Evolutionary conservation across 1,284 basidiomycete genomes (phyloP).

Genomic region (Phylloporus gajari): DNA sequence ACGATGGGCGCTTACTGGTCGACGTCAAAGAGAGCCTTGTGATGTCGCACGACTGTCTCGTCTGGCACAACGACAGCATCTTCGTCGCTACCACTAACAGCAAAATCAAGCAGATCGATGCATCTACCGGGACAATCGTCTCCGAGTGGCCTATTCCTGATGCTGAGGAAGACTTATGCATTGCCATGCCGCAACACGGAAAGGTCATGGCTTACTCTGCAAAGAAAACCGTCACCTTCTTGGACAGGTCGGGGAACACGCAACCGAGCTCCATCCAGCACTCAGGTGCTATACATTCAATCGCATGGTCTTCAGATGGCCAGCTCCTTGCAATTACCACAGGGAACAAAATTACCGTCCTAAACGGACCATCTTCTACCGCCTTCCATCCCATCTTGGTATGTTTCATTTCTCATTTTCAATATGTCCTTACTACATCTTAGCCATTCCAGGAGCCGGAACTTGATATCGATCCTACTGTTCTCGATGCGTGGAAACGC

Average conservation of each 20-base stretch:
- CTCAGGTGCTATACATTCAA: background rate
- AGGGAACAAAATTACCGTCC: background rate
- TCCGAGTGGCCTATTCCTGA: slow-evolving; percentile 4
- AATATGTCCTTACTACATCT: no score
- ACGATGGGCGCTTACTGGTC: background rate
- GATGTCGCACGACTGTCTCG: background rate
- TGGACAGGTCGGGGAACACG: background rate
- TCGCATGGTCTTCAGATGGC: background rate
- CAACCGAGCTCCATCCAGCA: background rate
- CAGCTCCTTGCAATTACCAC: background rate
- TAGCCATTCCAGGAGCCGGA: background rate
- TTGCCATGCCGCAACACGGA: background rate
- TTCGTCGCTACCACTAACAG: background rate
- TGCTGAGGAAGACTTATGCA: background rate
- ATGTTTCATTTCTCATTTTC: no score
- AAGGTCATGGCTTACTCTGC: slow-evolving; percentile 1
- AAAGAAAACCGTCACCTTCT: background rate
- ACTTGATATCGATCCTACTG: background rate
- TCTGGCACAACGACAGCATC: slow-evolving; percentile 7
- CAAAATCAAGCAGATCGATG: background rate
- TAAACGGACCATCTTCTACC: background rate
- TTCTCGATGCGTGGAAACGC: background rate
- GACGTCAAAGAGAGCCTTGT: no score
- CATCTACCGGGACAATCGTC: background rate
- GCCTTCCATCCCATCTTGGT: no score